These are phyloP conservation scores for Globisporangium yorkense DNA, from an alignment of 352 stramenopile genomes.

Conservation along the genomic window DNA sequence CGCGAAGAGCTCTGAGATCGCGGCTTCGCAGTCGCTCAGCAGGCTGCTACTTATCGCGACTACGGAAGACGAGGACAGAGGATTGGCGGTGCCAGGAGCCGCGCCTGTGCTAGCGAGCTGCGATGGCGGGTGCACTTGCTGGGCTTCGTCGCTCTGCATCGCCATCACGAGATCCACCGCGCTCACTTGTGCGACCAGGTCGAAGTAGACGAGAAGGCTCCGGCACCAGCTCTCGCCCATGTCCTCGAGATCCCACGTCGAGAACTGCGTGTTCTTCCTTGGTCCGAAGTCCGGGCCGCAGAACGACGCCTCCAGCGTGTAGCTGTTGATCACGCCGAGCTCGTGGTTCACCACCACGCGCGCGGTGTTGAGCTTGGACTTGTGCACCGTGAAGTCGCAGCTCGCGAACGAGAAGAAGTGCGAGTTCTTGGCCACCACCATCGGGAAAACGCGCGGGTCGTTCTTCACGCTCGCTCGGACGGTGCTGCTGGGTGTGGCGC, in stretches of 20 bases:
- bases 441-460: conserved; percentile 70
- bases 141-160: conserved; percentile 1
- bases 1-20: conserved; percentile 49
- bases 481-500: neutral
- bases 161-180: conserved; percentile 16
- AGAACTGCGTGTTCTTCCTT: conserved; percentile 70
- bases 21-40: conserved; percentile 54
- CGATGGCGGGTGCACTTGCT: conserved; percentile 1
- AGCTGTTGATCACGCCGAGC: conserved; percentile 78
- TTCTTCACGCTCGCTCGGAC: conserved; percentile 23
- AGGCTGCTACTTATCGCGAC: conserved; percentile 26
- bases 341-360: conserved; percentile 89
- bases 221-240: conserved; percentile 74
- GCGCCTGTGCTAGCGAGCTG: neutral
- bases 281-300: conserved; percentile 74
- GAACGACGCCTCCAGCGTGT: conserved; percentile 90
- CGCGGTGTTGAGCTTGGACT: conserved; percentile 85
- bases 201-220: conserved; percentile 71
- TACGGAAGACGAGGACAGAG: neutral
- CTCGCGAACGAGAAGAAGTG: conserved; percentile 73
- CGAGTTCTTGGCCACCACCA: conserved; percentile 71
- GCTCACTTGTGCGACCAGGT: conserved; percentile 42
- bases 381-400: conserved; percentile 89
- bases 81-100: neutral
- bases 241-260: conserved; percentile 61